These are phyloP conservation scores for Globisporangium lucens DNA, from an alignment of 352 stramenopile genomes.

Conservation along the genomic window DNA sequence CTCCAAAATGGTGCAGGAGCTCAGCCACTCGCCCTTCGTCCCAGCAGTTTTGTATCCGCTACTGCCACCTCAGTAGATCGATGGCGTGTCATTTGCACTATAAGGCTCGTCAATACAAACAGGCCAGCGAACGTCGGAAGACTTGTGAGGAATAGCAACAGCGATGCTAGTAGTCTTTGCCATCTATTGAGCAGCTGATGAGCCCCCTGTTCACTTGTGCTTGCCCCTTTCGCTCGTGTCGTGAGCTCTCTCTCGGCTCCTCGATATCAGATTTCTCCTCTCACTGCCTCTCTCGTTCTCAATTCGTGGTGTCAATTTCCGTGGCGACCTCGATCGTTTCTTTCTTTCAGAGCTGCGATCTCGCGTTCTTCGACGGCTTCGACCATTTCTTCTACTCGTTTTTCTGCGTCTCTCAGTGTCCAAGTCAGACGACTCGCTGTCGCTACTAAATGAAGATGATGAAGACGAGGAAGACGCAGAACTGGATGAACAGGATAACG, in stretches of 20 bases:
- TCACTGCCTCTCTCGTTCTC: not conserved
- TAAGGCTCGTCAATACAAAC: not conserved
- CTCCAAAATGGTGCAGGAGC: slow-evolving; percentile 23
- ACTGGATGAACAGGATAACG: not conserved
- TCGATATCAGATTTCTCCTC: not conserved
- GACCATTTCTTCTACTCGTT: not conserved
- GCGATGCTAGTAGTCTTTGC: not conserved
- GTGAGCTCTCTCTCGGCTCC: not conserved
- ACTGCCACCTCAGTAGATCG: slow-evolving; percentile 29
- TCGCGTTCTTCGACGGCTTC: not conserved
- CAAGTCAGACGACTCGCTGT: not conserved
- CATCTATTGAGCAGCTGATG: not conserved
- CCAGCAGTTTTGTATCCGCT: slow-evolving; percentile 63
- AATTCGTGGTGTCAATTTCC: not conserved
- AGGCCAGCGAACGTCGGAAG: not conserved
- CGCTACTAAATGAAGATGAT: not conserved
- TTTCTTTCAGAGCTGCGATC: not conserved
- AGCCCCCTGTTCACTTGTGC: not conserved
- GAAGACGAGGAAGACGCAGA: not conserved
- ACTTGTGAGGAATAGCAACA: not conserved
- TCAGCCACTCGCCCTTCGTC: slow-evolving; percentile 39
- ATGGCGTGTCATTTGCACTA: not conserved
- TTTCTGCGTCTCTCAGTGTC: not conserved
- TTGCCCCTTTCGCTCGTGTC: not conserved
- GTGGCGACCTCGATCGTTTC: not conserved